Percentiles rank a stretch among this genome's conserved stretches.
phyloP scores from a whole-genome alignment of 352 stramenopile species.

The Pythium vanterpoolii region DNA sequence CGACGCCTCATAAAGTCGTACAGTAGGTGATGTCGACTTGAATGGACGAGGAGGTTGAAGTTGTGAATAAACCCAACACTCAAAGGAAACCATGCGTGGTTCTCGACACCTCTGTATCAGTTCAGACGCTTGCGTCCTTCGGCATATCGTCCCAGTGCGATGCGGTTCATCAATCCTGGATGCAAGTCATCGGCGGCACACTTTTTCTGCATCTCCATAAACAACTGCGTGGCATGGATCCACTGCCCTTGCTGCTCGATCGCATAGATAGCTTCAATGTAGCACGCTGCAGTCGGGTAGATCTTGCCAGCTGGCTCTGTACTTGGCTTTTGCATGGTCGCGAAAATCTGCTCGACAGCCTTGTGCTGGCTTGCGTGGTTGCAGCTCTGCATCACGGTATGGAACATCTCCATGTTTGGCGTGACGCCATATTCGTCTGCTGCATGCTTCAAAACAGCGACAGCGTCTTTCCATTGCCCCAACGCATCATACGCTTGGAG shows the following conservation, averaged over 20 bases:
- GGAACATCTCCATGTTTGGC: constrained; percentile 48
- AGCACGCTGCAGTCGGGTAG: constrained; percentile 49
- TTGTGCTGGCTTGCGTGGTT: constrained; percentile 51
- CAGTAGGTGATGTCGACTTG: too few relatives aligned
- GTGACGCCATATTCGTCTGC: constrained; percentile 33
- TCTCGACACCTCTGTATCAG: neutral
- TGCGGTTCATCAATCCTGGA: constrained; percentile 43
- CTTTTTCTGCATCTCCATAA: constrained; percentile 71
- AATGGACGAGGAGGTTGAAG: too few relatives aligned
- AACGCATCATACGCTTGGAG: constrained; percentile 45
- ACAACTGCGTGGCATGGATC: constrained; percentile 58
- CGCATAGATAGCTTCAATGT: constrained; percentile 73
- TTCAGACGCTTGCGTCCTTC: constrained; percentile 27
- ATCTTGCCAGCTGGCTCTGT: constrained; percentile 15
- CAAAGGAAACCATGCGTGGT: too few relatives aligned
- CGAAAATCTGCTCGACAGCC: constrained; percentile 58
- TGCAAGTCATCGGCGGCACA: constrained; percentile 50
- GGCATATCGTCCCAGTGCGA: constrained; percentile 64
- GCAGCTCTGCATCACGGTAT: constrained; percentile 62
- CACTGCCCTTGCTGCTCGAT: constrained; percentile 67
- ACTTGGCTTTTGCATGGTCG: constrained; percentile 51
- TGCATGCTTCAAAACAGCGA: constrained; percentile 48
- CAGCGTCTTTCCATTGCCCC: constrained; percentile 42
- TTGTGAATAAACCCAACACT: too few relatives aligned
- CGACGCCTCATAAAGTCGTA: too few relatives aligned